A percentile compares a stretch with the other conserved stretches of the same genome.
These are phyloP conservation scores for Penicillium sp. DNA, from an alignment of 2,329 filamentous ascomycete genomes.

Conservation along the genomic window DNA sequence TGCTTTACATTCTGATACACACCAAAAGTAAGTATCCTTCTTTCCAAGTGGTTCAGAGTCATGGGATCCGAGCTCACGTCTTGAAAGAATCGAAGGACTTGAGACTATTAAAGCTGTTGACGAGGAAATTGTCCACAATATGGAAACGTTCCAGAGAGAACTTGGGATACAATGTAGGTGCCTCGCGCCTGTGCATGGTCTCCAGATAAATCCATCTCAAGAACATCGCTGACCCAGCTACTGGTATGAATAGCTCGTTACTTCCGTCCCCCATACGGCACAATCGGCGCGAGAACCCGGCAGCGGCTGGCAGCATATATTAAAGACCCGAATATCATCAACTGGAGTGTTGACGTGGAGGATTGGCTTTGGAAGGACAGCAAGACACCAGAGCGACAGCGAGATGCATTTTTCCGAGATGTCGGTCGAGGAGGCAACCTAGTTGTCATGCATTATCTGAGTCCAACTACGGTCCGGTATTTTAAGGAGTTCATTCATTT, in stretches of 20 bases:
- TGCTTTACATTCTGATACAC: slow-evolving; percentile 70
- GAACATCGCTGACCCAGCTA: neutral
- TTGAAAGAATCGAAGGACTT: slow-evolving; percentile 43
- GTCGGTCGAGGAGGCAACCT: slow-evolving; percentile 66
- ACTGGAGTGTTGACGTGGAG: slow-evolving; percentile 73
- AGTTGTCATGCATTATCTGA: slow-evolving; percentile 73
- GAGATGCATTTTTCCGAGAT: slow-evolving; percentile 68
- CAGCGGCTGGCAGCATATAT: slow-evolving; percentile 62
- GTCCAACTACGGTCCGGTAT: slow-evolving; percentile 67
- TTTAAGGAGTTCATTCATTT: slow-evolving; percentile 68
- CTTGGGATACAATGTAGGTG: slow-evolving; percentile 42
- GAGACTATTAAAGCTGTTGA: slow-evolving; percentile 39
- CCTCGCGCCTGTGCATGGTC: neutral
- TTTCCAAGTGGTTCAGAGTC: neutral
- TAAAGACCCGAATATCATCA: slow-evolving; percentile 63
- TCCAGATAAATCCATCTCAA: neutral
- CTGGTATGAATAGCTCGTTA: slow-evolving; percentile 51
- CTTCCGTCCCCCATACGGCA: slow-evolving; percentile 73
- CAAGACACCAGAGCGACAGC: slow-evolving; percentile 67
- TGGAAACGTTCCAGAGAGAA: slow-evolving; percentile 35
- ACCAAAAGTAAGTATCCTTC: slow-evolving; percentile 57
- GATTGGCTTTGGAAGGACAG: slow-evolving; percentile 71
- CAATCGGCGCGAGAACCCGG: slow-evolving; percentile 68
- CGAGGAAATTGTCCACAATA: slow-evolving; percentile 41
- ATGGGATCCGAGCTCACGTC: slow-evolving; percentile 5